phyloP scores from a whole-genome alignment of 441 rosid species.

The Syzygium malaccense region DNA sequence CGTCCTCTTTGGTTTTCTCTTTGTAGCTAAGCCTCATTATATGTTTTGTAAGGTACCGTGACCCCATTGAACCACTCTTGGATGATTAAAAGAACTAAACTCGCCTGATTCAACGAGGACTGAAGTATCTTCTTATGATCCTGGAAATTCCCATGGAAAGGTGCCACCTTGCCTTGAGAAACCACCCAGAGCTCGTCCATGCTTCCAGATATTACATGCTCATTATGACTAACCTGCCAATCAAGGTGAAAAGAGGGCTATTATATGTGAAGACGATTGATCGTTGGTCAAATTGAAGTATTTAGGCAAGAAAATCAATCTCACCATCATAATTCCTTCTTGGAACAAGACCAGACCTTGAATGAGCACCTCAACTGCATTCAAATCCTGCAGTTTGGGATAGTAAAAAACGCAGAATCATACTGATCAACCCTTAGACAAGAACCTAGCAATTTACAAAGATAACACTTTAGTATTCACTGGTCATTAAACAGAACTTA shows the following conservation, averaged over 20 bases:
- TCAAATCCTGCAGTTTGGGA: not conserved
- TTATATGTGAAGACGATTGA: rapidly evolving
- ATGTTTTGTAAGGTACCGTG: not conserved
- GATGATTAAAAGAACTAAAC: not conserved
- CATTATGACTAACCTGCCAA: rapidly evolving
- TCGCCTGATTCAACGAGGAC: rapidly evolving
- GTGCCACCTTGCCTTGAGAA: not conserved
- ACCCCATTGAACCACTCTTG: not conserved
- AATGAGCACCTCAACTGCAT: rapidly evolving
- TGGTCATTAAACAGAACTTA: no score
- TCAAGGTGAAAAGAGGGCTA: not conserved
- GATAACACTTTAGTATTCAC: not conserved
- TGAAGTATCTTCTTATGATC: not conserved
- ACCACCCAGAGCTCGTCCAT: not conserved
- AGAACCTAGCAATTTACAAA: not conserved
- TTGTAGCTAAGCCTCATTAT: not conserved
- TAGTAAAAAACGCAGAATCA: not conserved
- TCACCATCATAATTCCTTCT: rapidly evolving
- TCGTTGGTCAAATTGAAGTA: no score
- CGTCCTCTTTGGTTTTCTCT: not conserved
- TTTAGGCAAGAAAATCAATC: rapidly evolving
- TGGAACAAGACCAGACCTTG: not conserved
- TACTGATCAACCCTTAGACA: not conserved
- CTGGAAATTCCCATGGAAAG: not conserved
- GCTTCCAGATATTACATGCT: not conserved